phyloP scores from a whole-genome alignment of 1,284 basidiomycete genomes.

The Ustilago sp. region DNA sequence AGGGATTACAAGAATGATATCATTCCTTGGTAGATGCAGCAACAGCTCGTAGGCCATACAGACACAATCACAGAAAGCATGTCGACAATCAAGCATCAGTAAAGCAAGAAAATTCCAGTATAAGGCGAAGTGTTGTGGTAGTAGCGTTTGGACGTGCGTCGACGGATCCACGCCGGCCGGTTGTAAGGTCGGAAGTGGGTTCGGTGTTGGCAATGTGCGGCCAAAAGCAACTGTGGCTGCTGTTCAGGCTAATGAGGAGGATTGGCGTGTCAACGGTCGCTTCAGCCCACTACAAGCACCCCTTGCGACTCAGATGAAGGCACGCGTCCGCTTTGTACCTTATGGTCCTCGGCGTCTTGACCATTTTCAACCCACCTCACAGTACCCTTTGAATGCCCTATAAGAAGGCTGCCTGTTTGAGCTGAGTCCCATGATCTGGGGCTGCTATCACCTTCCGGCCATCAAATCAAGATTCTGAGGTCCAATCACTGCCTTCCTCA shows the following conservation, averaged over 20 bases:
- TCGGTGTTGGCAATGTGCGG: neutral
- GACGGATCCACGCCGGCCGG: neutral
- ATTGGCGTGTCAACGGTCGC: neutral
- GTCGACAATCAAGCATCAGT: neutral
- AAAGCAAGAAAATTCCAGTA: neutral
- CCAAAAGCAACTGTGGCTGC: neutral
- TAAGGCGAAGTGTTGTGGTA: neutral
- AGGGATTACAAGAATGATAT: constrained; percentile 80
- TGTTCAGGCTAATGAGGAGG: neutral
- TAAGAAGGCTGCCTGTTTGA: neutral
- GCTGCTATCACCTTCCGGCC: too few relatives aligned
- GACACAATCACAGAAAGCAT: neutral
- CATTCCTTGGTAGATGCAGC: constrained; percentile 69
- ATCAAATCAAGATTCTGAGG: too few relatives aligned
- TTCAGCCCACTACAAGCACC: neutral
- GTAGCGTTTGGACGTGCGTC: neutral
- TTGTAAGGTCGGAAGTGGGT: neutral
- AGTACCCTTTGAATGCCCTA: neutral
- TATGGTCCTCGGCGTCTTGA: too few relatives aligned
- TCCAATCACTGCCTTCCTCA: neutral
- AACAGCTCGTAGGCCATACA: neutral
- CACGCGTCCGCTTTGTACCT: neutral
- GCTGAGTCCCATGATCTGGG: neutral
- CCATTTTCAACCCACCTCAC: neutral
- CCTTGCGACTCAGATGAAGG: neutral